A percentile compares a stretch with the other conserved stretches of the same genome.
phyloP scores from a whole-genome alignment of 148 eudicot genomes.

The Vaccinium vitisidaea region DNA sequence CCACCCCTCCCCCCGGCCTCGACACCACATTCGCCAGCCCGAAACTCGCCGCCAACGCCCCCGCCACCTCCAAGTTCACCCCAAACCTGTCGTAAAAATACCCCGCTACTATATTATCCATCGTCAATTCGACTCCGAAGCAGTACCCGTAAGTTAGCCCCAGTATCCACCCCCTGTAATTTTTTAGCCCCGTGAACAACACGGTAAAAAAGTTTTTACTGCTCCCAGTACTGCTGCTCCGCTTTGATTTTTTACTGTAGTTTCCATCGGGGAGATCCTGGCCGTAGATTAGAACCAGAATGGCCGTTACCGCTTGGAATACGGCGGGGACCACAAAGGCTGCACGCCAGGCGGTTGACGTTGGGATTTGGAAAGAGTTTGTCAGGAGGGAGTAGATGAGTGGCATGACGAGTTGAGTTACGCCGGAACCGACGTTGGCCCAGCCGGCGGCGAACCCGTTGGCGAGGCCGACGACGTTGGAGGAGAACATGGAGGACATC shows the following conservation, averaged over 20 bases:
- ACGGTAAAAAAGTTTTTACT: not conserved
- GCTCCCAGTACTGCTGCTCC: too few relatives aligned
- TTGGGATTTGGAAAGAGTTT: not conserved
- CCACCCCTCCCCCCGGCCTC: conserved; percentile 45
- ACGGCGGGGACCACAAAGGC: conserved; percentile 42
- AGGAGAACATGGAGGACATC: conserved; percentile 60
- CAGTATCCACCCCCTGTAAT: conserved; percentile 47
- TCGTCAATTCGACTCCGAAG: conserved; percentile 48
- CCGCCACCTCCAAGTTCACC: conserved; percentile 36
- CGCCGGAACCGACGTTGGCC: conserved; percentile 57
- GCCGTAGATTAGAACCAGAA: conserved; percentile 37
- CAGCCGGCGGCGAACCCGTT: conserved; percentile 56
- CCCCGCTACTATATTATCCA: conserved; percentile 37
- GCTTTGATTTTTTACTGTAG: conserved; percentile 3
- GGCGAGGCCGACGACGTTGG: conserved; percentile 37
- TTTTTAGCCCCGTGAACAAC: conserved; percentile 28
- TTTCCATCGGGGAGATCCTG: conserved; percentile 44
- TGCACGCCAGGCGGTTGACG: conserved; percentile 40
- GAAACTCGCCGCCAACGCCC: conserved; percentile 54
- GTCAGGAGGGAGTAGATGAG: conserved; percentile 30
- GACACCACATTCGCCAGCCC: conserved; percentile 48
- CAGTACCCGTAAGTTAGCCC: conserved; percentile 36
- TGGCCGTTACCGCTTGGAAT: conserved; percentile 31
- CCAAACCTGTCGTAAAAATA: conserved; percentile 45
- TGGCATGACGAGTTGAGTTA: conserved; percentile 54